Percentiles rank a stretch among this genome's conserved stretches.
Conservation (phyloP, 305 asterid genomes). For the Nicotiana rustica region DNA sequence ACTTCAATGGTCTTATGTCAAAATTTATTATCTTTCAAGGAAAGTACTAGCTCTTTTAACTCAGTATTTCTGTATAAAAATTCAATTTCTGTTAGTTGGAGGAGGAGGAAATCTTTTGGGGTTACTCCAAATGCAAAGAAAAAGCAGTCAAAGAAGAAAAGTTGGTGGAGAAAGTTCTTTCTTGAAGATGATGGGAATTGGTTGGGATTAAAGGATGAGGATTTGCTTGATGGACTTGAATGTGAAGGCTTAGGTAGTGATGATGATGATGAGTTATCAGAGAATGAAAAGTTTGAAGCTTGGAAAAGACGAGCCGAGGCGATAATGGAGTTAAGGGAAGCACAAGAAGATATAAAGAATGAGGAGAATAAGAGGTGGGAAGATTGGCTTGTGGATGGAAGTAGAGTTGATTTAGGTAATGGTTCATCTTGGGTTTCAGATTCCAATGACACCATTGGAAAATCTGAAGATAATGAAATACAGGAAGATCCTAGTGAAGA, state of each 20-base stretch:
- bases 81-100: constrained; percentile 45
- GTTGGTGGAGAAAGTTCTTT: constrained; percentile 92
- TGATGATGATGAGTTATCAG: constrained; percentile 68
- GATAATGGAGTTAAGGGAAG: constrained; percentile 90
- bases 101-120: constrained; percentile 61
- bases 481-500: constrained; percentile 58
- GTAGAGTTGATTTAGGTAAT: constrained; percentile 48
- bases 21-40: constrained; percentile 57
- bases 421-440: constrained; percentile 69
- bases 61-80: constrained; percentile 44
- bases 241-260: constrained; percentile 55
- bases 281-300: constrained; percentile 89
- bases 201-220: constrained; percentile 91
- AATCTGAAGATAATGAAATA: constrained; percentile 51
- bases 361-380: constrained; percentile 96
- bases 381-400: constrained; percentile 86
- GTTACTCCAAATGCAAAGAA: constrained; percentile 76
- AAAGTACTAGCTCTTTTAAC: constrained; percentile 40
- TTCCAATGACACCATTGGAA: constrained; percentile 53
- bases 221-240: constrained; percentile 68
- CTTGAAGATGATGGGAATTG: constrained; percentile 88
- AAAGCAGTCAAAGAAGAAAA: constrained; percentile 56
- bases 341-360: constrained; percentile 79
- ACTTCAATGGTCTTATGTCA: constrained; percentile 74
- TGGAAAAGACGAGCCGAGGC: constrained; percentile 97